These are phyloP conservation scores for Prinsepia uniflora DNA, from an alignment of 306 rosid species.

Conservation along the genomic window DNA sequence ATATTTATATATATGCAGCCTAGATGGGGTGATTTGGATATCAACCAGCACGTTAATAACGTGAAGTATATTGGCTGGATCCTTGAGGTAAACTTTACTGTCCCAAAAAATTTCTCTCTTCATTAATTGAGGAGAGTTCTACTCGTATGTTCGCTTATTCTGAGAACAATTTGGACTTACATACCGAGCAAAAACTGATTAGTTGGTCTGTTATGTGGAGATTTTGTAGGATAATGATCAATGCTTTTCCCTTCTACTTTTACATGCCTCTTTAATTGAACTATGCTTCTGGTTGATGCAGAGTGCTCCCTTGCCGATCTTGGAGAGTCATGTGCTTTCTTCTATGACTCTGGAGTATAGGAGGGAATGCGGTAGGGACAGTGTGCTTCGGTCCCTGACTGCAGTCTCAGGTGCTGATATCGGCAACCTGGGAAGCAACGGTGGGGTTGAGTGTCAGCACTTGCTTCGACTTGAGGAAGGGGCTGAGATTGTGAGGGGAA, in stretches of 20 bases:
- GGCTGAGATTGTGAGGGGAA: slow-evolving; percentile 81
- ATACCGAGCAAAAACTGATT: not conserved
- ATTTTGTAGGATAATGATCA: not conserved
- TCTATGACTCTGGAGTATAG: slow-evolving; percentile 84
- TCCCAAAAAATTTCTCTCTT: slow-evolving; percentile 9
- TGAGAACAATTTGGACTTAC: not conserved
- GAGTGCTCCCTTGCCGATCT: slow-evolving; percentile 89
- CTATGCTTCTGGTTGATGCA: slow-evolving; percentile 35
- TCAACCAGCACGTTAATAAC: slow-evolving; percentile 97
- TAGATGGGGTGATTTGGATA: slow-evolving; percentile 88
- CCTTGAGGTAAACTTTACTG: slow-evolving; percentile 65
- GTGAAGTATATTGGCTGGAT: slow-evolving; percentile 99
- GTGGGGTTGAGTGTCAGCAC: slow-evolving; percentile 79
- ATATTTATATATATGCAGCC: slow-evolving; percentile 52
- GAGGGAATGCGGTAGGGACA: slow-evolving; percentile 98
- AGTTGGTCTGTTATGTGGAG: not conserved
- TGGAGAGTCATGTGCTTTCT: slow-evolving; percentile 89
- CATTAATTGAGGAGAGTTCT: not conserved
- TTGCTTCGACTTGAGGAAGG: slow-evolving; percentile 85
- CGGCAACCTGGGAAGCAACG: slow-evolving; percentile 49
- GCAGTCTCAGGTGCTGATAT: slow-evolving; percentile 51
- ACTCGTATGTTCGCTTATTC: not conserved
- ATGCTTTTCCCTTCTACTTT: not conserved
- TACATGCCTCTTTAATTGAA: not conserved
- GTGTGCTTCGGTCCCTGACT: slow-evolving; percentile 82